Percentiles rank a stretch among this genome's conserved stretches.
Evolutionary conservation across 2,329 filamentous ascomycete genomes (phyloP).

Genomic region (Colletotrichum melonis): DNA sequence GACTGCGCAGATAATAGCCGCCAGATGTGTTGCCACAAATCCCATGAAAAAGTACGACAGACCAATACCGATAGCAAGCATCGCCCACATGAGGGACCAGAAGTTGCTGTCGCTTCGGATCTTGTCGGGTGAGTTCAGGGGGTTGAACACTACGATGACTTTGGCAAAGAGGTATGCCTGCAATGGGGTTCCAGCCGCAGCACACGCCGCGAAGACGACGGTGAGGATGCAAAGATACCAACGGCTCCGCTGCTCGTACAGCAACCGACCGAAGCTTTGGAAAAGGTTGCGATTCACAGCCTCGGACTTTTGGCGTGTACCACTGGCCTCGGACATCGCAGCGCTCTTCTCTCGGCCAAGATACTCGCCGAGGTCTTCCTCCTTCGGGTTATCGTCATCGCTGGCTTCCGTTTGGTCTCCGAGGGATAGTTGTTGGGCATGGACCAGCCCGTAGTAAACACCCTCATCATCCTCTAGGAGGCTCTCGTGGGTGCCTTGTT

Average conservation of each 20-base stretch:
- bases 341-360: constrained; percentile 60
- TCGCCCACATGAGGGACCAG: constrained; percentile 75
- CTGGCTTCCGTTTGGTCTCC: constrained; percentile 56
- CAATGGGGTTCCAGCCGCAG: constrained; percentile 58
- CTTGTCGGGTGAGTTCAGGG: constrained; percentile 42
- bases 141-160: constrained; percentile 63
- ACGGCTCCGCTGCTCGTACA: constrained; percentile 65
- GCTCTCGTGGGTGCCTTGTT: constrained; percentile 80
- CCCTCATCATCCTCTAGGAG: constrained; percentile 71
- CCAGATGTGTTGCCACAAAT: constrained; percentile 56
- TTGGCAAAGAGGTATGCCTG: constrained; percentile 68
- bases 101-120: constrained; percentile 61
- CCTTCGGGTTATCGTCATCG: constrained; percentile 46
- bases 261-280: constrained; percentile 65
- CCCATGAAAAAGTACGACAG: constrained; percentile 64
- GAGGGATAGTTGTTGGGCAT: constrained; percentile 69
- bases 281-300: constrained; percentile 56
- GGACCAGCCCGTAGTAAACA: constrained; percentile 75
- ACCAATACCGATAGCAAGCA: constrained; percentile 65
- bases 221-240: constrained; percentile 63
- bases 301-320: constrained; percentile 45
- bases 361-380: constrained; percentile 53
- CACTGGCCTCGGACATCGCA: constrained; percentile 48
- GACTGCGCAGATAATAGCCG: constrained; percentile 60
- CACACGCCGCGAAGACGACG: constrained; percentile 57